phyloP scores from a whole-genome alignment of 1,284 basidiomycete species.

The Ustanciosporium gigantosporum region DNA sequence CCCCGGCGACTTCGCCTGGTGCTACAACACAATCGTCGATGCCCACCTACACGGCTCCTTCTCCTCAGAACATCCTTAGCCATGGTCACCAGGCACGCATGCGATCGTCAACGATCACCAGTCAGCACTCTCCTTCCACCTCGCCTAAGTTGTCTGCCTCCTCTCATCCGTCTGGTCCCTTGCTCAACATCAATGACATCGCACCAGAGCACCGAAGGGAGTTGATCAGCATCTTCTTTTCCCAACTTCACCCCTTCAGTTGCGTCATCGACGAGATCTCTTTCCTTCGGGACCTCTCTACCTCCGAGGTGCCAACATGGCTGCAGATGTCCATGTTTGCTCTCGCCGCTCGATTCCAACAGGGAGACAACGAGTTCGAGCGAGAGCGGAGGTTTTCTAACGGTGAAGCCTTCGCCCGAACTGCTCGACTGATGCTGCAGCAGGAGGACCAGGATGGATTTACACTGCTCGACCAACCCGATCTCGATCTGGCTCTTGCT shows the following conservation, averaged over 20 bases:
- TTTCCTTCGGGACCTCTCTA: slow-evolving; percentile 63
- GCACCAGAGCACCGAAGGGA: slow-evolving; percentile 31
- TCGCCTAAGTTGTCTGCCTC: slow-evolving; percentile 2
- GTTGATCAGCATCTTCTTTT: slow-evolving; percentile 60
- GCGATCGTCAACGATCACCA: not conserved
- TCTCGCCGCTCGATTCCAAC: slow-evolving; percentile 61
- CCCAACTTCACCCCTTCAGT: slow-evolving; percentile 61
- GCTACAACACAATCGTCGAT: not conserved
- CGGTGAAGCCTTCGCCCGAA: slow-evolving; percentile 38
- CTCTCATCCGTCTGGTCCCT: slow-evolving; percentile 8
- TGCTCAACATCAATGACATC: slow-evolving; percentile 24
- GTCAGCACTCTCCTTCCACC: slow-evolving; percentile 3
- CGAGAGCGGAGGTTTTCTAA: slow-evolving; percentile 28
- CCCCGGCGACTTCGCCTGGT: not conserved
- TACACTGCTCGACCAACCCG: slow-evolving; percentile 38
- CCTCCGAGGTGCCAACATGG: slow-evolving; percentile 60
- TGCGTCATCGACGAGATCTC: slow-evolving; percentile 63
- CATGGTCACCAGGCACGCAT: not conserved
- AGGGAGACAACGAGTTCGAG: slow-evolving; percentile 36
- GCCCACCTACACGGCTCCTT: not conserved
- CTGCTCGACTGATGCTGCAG: slow-evolving; percentile 43
- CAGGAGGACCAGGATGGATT: slow-evolving; percentile 39
- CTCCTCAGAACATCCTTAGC: not conserved
- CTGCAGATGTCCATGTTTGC: slow-evolving; percentile 64
- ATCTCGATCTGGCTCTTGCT: slow-evolving; percentile 62